phyloP scores from a whole-genome alignment of 2,329 filamentous ascomycete species.

The Claviceps sp. region DNA sequence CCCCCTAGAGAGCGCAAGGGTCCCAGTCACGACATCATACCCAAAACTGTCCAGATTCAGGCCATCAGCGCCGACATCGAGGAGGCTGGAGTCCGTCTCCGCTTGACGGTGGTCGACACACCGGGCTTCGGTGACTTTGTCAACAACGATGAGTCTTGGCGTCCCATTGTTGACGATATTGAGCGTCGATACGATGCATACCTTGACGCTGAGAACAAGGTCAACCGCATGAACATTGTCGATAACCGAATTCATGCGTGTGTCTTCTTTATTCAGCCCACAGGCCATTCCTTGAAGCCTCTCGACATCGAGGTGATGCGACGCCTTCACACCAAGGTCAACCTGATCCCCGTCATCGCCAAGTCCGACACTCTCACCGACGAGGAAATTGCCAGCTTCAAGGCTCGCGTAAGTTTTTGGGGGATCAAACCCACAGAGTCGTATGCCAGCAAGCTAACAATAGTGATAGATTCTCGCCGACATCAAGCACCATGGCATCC shows the following conservation, averaged over 20 bases:
- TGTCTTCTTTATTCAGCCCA: slow-evolving; percentile 99
- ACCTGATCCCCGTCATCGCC: slow-evolving; percentile 96
- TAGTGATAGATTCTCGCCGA: slow-evolving; percentile 72
- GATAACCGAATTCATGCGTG: slow-evolving; percentile 98
- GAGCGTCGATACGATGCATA: slow-evolving; percentile 98
- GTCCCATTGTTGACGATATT: slow-evolving; percentile 98
- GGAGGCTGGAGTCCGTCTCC: slow-evolving; percentile 93
- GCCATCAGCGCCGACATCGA: slow-evolving; percentile 95
- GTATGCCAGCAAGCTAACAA: slow-evolving; percentile 6
- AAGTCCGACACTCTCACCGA: slow-evolving; percentile 97
- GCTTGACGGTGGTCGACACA: slow-evolving; percentile 92
- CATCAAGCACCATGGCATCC: slow-evolving; percentile 92
- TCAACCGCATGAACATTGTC: slow-evolving; percentile 99
- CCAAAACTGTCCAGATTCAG: slow-evolving; percentile 93
- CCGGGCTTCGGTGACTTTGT: slow-evolving; percentile 98
- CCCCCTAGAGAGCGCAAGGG: slow-evolving; percentile 97
- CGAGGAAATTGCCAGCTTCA: slow-evolving; percentile 88
- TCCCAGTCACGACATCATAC: slow-evolving; percentile 92
- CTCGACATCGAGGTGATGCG: slow-evolving; percentile 99
- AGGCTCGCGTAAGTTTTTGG: slow-evolving; percentile 66
- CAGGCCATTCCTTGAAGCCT: slow-evolving; percentile 94
- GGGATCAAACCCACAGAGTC: neutral
- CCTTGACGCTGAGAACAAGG: slow-evolving; percentile 98
- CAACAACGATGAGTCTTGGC: slow-evolving; percentile 99
- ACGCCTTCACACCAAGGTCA: slow-evolving; percentile 98